Base-by-base conservation (phyloP, 2,329 filamentous ascomycete genomes). In the Aspergillus glaucus region DNA sequence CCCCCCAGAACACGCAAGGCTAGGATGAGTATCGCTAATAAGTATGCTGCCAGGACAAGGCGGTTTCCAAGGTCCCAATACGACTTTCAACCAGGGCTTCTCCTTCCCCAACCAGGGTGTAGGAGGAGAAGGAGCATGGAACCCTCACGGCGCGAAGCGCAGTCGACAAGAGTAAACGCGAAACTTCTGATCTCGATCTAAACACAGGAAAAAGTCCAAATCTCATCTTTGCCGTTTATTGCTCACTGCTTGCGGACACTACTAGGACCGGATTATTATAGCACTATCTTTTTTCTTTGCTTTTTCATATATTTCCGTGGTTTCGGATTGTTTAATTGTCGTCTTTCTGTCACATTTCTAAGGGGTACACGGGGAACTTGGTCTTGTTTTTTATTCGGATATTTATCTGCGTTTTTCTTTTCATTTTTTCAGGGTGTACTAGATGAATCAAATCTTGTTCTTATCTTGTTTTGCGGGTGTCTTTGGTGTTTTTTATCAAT, bases 121-220 rank as follows among this genome's bases (percentile, higher is more conserved):
- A 28, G 72, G 73, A 40, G 72, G 73, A 40, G 76, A 82, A 50
- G 84, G 84, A 48, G 82, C 82, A 69, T 87, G 87, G 76, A 92
- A 92, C 61, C 88, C 88, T 5, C 88, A 92, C 58, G 87, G 87
- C 26, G 83, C 84, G 3, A 93, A 93, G 73, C 78, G 88, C 56
- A 85, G 86, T 56, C 80, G 88, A 54, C 86, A 87, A 52, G 88
- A 91, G 58, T 81, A 71, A 62, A 51, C 10, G 26, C 10, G 19
- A 46, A 14, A 19, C 42, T 50, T 26, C 14, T 48, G 17, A 8
- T 19, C 14, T n/a, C n/a, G 1, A 8, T n/a, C 14, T 7, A 17
- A 37, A 37, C 9, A 17, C 14, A 37, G 34, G 34, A n/a, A 37
- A 17, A 37, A 7, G n/a, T 17, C 17, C 17, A 8, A 17, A 37